Evolutionary conservation across 2,329 filamentous ascomycete genomes (phyloP).

Genomic region (Colletotrichum noveboracense): DNA sequence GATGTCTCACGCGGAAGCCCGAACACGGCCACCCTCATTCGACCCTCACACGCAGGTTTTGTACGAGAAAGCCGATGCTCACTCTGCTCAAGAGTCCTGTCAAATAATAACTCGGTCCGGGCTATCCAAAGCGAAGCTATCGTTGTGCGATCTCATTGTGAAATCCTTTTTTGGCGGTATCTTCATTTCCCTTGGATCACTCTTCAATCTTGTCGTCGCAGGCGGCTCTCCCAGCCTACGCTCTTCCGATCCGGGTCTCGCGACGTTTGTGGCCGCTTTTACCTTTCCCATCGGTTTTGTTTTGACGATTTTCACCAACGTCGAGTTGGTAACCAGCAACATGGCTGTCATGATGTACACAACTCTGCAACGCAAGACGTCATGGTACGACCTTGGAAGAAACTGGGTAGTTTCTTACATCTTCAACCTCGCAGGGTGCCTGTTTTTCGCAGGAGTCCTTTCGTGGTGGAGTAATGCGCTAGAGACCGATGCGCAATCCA

Average conservation of each 20-base stretch:
- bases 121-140: not conserved
- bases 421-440: not conserved
- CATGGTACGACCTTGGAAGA: not conserved
- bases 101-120: not conserved
- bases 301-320: not conserved
- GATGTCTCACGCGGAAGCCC: not conserved
- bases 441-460: not conserved
- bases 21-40: no score
- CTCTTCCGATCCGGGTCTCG: not conserved
- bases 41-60: not conserved
- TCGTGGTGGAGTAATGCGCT: not conserved
- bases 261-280: not conserved
- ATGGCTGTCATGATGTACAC: conserved; percentile 3
- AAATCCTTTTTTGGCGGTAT: conserved; percentile 5
- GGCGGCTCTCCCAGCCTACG: not conserved
- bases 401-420: not conserved
- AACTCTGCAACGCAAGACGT: not conserved
- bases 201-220: not conserved
- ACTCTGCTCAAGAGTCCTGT: not conserved
- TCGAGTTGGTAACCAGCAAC: conserved; percentile 1
- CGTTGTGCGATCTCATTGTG: not conserved
- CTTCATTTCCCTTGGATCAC: conserved; percentile 4
- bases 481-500: not conserved
- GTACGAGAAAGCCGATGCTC: not conserved
- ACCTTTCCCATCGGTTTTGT: not conserved